Percentiles rank a stretch among this genome's conserved stretches.
These are phyloP conservation scores for Entonaema liquescens DNA, from an alignment of 495 filamentous ascomycete genomes.

Conservation along the genomic window DNA sequence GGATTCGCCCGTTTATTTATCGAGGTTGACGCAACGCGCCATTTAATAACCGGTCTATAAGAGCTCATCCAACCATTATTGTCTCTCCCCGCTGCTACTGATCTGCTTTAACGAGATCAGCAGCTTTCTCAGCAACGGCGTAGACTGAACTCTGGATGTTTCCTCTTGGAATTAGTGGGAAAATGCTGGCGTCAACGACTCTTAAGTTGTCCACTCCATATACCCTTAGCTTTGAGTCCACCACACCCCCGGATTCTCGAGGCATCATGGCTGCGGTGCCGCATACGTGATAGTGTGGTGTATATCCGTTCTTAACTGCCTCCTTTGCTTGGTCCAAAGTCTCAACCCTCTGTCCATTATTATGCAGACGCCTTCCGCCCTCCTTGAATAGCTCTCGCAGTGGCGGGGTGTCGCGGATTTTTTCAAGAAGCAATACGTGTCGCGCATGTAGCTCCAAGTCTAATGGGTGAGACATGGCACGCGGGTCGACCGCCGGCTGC, in stretches of 20 bases:
- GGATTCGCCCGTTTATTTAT: too few species aligned
- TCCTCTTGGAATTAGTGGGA: background rate
- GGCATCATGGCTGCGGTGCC: constrained; percentile 22
- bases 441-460: background rate
- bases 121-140: background rate
- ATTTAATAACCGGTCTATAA: too few species aligned
- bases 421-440: background rate
- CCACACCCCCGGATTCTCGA: constrained; percentile 19
- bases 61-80: too few species aligned
- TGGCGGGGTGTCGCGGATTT: background rate
- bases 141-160: background rate
- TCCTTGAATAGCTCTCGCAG: background rate
- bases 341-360: background rate
- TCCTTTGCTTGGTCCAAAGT: background rate
- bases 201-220: background rate
- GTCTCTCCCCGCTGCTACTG: background rate
- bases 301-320: constrained; percentile 8
- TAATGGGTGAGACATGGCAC: background rate
- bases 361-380: background rate
- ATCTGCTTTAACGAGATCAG: background rate
- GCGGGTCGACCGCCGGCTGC: background rate
- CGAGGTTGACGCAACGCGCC: too few species aligned
- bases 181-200: background rate
- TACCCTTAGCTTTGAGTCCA: constrained; percentile 11
- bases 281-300: constrained; percentile 10